phyloP scores from a whole-genome alignment of 371 early-diverging fungal species.

The Sanchytrium tribonematis region DNA sequence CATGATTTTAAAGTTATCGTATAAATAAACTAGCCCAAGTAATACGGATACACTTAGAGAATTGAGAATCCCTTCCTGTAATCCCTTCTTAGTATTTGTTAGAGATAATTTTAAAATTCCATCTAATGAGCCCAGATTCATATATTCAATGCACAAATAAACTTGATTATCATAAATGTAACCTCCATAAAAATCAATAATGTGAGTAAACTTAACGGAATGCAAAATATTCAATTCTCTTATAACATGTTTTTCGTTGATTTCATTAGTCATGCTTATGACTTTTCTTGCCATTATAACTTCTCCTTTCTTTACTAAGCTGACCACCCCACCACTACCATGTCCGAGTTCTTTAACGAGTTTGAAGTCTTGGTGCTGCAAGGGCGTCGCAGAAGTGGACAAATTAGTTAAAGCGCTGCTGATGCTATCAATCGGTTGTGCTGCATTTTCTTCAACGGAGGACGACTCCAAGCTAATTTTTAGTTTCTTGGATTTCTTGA shows the following conservation, averaged over 20 bases:
- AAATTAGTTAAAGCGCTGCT: neutral
- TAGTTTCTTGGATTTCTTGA: neutral
- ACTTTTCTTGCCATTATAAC: neutral
- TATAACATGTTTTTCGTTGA: neutral
- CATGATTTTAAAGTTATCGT: conserved; percentile 54
- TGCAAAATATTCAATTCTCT: neutral
- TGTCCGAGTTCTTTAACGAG: neutral
- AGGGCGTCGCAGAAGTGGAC: neutral
- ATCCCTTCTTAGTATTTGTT: neutral
- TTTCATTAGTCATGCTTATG: neutral
- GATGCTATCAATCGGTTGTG: neutral
- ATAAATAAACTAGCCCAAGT: conserved; percentile 32
- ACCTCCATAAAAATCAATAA: neutral
- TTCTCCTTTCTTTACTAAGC: neutral
- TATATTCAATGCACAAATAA: neutral
- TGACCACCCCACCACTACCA: neutral
- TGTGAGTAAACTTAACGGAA: neutral
- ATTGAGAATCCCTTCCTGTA: conserved; percentile 35
- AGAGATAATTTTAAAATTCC: neutral
- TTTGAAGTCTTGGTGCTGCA: neutral
- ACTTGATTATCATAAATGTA: neutral
- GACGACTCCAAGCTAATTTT: neutral
- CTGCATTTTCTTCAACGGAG: neutral
- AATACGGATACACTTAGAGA: conserved; percentile 39
- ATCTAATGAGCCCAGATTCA: neutral